Evolutionary conservation across 345 rosid genomes (phyloP).

Genomic region (Moricandia moricandioides): DNA sequence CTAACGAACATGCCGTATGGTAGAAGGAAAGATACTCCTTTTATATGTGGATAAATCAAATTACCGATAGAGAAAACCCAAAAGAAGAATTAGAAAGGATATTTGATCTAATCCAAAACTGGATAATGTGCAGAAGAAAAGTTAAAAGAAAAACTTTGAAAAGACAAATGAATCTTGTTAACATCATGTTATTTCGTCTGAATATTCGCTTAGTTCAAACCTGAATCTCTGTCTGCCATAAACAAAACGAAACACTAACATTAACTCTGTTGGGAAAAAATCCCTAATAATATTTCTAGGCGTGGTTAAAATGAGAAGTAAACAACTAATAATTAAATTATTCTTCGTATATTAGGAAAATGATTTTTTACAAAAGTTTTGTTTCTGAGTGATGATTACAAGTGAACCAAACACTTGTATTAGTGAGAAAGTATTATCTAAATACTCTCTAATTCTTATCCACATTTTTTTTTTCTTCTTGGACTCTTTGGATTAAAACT

Average conservation of each 20-base stretch:
- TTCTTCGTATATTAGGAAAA: no score
- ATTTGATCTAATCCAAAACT: slow-evolving; percentile 18
- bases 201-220: slow-evolving; percentile 4
- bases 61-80: slow-evolving; percentile 4
- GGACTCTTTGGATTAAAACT: no score
- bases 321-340: no score
- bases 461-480: no score
- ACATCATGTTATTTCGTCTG: slow-evolving; percentile 8
- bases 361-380: no score
- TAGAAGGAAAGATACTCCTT: slow-evolving; percentile 4
- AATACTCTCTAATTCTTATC: no score
- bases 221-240: slow-evolving; percentile 16
- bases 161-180: slow-evolving; percentile 23
- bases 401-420: no score
- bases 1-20: slow-evolving; percentile 18
- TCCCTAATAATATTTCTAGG: no score
- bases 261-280: background rate
- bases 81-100: slow-evolving; percentile 12
- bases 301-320: no score
- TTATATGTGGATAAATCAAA: background rate
- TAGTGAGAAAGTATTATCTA: no score
- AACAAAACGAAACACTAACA: background rate
- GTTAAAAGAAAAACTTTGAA: background rate
- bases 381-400: no score
- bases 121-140: slow-evolving; percentile 13